Conservation (phyloP, 768 basidiomycete species). For the Pleurotus giganteus region DNA sequence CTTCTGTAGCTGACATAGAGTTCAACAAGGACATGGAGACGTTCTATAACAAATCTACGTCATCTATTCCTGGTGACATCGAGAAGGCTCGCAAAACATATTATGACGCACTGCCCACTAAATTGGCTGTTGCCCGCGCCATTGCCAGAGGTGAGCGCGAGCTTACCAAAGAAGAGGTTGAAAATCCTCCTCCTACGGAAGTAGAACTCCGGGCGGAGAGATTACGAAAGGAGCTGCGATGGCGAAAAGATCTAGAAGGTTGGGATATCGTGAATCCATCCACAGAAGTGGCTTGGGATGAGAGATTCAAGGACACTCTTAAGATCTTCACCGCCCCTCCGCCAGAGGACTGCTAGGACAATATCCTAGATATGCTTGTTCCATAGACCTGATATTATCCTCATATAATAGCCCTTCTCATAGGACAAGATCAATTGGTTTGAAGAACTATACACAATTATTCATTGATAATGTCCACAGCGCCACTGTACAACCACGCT, state of each 20-base stretch:
- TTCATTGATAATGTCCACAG: conserved; percentile 48
- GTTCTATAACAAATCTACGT: conserved; percentile 65
- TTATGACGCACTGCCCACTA: conserved; percentile 66
- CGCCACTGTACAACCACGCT: conserved; percentile 65
- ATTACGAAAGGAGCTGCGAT: conserved; percentile 83
- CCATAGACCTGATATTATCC: conserved; percentile 11
- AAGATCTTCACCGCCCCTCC: conserved; percentile 55
- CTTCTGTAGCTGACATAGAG: conserved; percentile 61
- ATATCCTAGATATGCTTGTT: conserved; percentile 9
- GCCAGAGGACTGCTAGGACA: conserved; percentile 14
- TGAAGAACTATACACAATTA: neutral
- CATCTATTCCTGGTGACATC: conserved; percentile 52
- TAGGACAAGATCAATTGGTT: conserved; percentile 1
- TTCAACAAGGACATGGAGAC: conserved; percentile 68
- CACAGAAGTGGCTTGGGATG: conserved; percentile 71
- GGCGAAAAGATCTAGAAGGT: conserved; percentile 77
- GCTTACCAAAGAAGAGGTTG: conserved; percentile 80
- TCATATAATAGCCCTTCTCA: conserved; percentile 6
- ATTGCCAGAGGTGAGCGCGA: conserved; percentile 74
- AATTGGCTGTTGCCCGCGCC: conserved; percentile 70
- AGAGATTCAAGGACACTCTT: conserved; percentile 59
- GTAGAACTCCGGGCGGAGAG: conserved; percentile 87
- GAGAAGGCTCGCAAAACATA: conserved; percentile 72
- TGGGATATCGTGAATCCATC: conserved; percentile 76
- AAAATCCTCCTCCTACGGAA: conserved; percentile 81